Evolutionary conservation across 108 stramenopile species (phyloP), one percentile per base, ranked within the genome.

Genomic region (Nitzschia palea): DNA sequence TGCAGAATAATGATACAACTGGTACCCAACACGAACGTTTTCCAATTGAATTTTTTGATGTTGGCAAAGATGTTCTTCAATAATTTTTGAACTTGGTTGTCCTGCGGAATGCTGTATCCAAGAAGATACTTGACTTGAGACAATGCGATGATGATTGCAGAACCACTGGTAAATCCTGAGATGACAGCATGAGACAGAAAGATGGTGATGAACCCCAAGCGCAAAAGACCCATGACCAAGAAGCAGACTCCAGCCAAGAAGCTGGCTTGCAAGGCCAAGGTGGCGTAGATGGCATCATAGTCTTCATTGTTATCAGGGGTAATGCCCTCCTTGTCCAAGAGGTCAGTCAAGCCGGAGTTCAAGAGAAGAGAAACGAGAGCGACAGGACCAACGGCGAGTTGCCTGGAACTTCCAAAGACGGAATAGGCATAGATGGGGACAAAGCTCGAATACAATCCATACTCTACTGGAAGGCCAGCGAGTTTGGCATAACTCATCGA

Each of bases 401-500:
- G 96, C 25, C 83, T 55, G 17, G 82, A 86, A 12, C 81, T 78
- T 8, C 94, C 91, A 65, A 95, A 91, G 18, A 94, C 15, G 23
- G 88, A 67, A 76, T 95, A 95, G 51, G 85, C 77, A 51, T 76
- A 67, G 61, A 88, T 56, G 3, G 97, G 93, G 29, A 96, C 52
- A 30, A 94, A 50, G 8, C 86, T 69, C 0, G 88, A 76, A 80
- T 96, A 96, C 36, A 97, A 71, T 23, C 96, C 96, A 74, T 88
- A 95, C 42, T 90, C 79, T 1, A 89, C 82, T 3, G 90, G 89
- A 17, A 97, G 57, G 18, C 86, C 84, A 33, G 96, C 96, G 10
- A 97, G 54, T 48, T 86, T 78, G 40, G 95, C 94, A 79, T 97
- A 96, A 36, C 78, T 73, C 88, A 97, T 90, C 32, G 80, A 80